These are phyloP conservation scores for Fonsecaea multimorphosa DNA, from an alignment of 2,329 filamentous ascomycete species.

Conservation along the genomic window DNA sequence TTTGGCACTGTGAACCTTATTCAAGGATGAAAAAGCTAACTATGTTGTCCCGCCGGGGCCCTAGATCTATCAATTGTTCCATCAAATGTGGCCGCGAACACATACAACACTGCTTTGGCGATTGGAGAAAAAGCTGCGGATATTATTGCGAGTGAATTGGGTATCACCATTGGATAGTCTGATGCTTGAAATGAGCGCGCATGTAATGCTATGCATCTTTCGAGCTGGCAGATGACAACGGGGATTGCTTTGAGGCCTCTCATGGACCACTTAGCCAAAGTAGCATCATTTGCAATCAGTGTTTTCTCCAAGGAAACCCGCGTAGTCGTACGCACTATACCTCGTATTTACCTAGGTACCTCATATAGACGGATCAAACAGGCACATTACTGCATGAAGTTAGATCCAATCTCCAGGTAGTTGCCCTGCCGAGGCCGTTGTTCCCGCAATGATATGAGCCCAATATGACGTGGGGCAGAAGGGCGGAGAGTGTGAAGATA, in stretches of 20 bases:
- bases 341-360: no score
- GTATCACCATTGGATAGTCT: conserved; percentile 3
- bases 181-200: neutral
- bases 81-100: conserved; percentile 52
- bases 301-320: no score
- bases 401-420: no score
- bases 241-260: no score
- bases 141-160: conserved; percentile 43
- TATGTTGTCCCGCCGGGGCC: neutral
- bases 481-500: neutral
- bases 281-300: no score
- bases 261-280: no score
- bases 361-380: no score
- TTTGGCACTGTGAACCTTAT: neutral
- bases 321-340: no score
- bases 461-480: neutral
- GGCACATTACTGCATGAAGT: neutral
- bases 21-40: neutral
- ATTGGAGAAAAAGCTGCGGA: conserved; percentile 52
- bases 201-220: no score
- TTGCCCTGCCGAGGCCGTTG: no score
- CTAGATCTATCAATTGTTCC: conserved; percentile 22
- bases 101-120: conserved; percentile 54
- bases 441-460: neutral
- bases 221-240: neutral